phyloP scores from a whole-genome alignment of 345 rosid genomes.

The Brassica juncea region DNA sequence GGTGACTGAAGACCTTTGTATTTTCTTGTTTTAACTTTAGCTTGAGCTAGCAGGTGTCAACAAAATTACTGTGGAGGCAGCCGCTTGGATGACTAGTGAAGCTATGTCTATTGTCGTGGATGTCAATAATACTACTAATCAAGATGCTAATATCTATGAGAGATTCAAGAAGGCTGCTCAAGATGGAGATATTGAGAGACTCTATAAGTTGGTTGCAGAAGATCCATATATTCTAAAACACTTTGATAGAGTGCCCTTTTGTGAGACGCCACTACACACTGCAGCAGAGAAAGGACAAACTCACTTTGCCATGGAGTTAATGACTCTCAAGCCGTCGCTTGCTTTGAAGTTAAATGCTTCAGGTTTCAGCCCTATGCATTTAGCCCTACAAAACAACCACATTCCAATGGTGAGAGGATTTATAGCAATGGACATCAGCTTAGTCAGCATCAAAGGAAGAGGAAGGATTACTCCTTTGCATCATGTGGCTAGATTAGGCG shows the following conservation, averaged over 20 bases:
- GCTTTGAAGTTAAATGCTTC: slow-evolving; percentile 30
- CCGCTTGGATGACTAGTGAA: neutral
- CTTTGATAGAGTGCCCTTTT: slow-evolving; percentile 9
- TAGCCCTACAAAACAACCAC: slow-evolving; percentile 26
- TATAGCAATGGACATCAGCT: slow-evolving; percentile 13
- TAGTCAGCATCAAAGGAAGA: slow-evolving; percentile 36
- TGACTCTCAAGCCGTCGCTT: slow-evolving; percentile 34
- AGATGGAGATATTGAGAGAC: neutral
- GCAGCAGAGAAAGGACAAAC: slow-evolving; percentile 38
- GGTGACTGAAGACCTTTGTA: neutral
- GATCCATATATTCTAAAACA: slow-evolving; percentile 38
- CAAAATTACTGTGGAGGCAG: neutral
- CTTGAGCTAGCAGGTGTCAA: neutral
- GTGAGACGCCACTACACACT: slow-evolving; percentile 42
- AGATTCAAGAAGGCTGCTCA: slow-evolving; percentile 6
- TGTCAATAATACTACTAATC: neutral
- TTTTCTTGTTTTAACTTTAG: neutral
- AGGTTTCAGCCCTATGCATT: slow-evolving; percentile 40
- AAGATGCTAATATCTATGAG: slow-evolving; percentile 1
- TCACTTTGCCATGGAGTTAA: slow-evolving; percentile 39
- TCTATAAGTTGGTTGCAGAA: slow-evolving; percentile 7
- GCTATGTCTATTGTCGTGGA: slow-evolving; percentile 2
- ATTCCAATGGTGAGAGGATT: slow-evolving; percentile 25
- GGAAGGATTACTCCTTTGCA: slow-evolving; percentile 45
- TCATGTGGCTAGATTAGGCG: slow-evolving; percentile 15